phyloP scores from a whole-genome alignment of 768 basidiomycete genomes.

The Naganishia friedmannii region DNA sequence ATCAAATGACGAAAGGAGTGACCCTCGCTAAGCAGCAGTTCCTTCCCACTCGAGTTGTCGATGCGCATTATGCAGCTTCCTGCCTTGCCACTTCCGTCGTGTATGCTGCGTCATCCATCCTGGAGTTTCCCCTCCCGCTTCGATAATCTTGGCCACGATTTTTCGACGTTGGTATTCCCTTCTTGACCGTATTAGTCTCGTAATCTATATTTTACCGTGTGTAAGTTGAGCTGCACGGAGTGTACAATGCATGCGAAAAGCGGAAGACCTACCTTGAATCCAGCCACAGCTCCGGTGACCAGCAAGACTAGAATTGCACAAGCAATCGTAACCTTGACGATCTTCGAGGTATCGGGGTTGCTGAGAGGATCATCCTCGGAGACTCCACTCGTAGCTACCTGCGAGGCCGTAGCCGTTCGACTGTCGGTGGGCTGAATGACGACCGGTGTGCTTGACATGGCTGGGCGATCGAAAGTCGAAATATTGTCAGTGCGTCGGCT shows the following conservation, averaged over 20 bases:
- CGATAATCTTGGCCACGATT: constrained; percentile 15
- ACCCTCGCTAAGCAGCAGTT: constrained; percentile 23
- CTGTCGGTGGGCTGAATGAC: constrained; percentile 9
- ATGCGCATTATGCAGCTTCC: constrained; percentile 35
- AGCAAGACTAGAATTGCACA: constrained; percentile 29
- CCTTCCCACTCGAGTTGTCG: constrained; percentile 34
- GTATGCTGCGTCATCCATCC: constrained; percentile 32
- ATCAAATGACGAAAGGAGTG: background rate
- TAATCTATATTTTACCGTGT: constrained; percentile 18
- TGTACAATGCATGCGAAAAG: background rate
- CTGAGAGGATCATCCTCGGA: constrained; percentile 18
- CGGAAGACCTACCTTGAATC: constrained; percentile 24
- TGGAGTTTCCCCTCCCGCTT: constrained; percentile 21
- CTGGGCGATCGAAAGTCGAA: background rate
- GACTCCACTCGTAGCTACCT: constrained; percentile 9
- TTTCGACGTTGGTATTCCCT: constrained; percentile 31
- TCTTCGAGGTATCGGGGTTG: constrained; percentile 26
- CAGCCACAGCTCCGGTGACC: constrained; percentile 28
- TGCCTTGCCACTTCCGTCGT: constrained; percentile 30
- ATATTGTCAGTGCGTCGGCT: no score
- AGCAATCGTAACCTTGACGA: constrained; percentile 33
- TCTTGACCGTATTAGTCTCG: constrained; percentile 21
- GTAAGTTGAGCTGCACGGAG: background rate
- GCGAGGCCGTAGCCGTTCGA: constrained; percentile 9
- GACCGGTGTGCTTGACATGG: constrained; percentile 18